Evolutionary conservation across 768 basidiomycete species (phyloP).

Genomic region (Tylopilus sp.): DNA sequence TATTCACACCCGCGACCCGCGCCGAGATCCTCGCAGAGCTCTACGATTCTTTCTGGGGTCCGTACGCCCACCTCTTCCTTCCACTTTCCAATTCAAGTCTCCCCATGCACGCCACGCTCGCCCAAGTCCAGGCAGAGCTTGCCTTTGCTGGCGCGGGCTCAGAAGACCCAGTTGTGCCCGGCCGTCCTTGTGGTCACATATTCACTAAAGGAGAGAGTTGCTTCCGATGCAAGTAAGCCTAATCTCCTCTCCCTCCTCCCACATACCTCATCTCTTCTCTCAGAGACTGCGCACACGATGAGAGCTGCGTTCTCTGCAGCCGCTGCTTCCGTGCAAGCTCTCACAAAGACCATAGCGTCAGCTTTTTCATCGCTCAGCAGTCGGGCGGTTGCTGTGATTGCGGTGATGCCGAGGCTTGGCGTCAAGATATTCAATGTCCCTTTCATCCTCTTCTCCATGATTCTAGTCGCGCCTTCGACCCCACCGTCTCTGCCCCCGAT

Average conservation of each 20-base stretch:
- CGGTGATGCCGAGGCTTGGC: constrained; percentile 89
- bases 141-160: constrained; percentile 58
- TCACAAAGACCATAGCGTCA: constrained; percentile 85
- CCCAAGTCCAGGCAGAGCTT: constrained; percentile 62
- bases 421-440: constrained; percentile 59
- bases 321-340: constrained; percentile 88
- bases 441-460: constrained; percentile 60
- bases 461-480: constrained; percentile 5
- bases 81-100: constrained; percentile 60
- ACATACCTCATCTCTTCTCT: background rate
- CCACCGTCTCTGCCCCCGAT: constrained; percentile 20
- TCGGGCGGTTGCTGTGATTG: constrained; percentile 95
- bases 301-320: constrained; percentile 87
- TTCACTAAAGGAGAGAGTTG: constrained; percentile 91
- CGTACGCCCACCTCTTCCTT: constrained; percentile 68
- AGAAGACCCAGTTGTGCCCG: constrained; percentile 58
- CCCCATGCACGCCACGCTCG: constrained; percentile 60
- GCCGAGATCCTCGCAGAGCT: constrained; percentile 80
- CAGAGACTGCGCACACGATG: constrained; percentile 89
- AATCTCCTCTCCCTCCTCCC: background rate
- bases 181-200: constrained; percentile 76
- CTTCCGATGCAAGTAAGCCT: constrained; percentile 87
- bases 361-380: constrained; percentile 90
- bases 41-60: constrained; percentile 81
- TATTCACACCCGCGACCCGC: constrained; percentile 69